Evolutionary conservation across 495 filamentous ascomycete genomes (phyloP).

Genomic region (Diplogelasinospora grovesii): DNA sequence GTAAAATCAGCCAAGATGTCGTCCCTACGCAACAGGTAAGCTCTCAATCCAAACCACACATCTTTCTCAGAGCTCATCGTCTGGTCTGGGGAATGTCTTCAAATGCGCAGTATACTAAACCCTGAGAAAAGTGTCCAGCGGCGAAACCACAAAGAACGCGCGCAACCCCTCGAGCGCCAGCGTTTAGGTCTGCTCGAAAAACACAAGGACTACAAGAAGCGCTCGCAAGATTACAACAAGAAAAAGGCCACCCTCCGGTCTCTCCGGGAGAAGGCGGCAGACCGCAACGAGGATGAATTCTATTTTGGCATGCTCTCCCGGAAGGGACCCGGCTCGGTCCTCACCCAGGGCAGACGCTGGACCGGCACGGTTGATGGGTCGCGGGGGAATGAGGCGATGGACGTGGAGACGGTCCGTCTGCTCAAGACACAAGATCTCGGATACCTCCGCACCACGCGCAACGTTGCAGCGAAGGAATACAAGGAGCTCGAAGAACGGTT

Average conservation of each 20-base stretch:
- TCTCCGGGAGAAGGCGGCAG: slow-evolving; percentile 71
- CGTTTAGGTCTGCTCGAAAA: slow-evolving; percentile 31
- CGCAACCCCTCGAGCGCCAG: slow-evolving; percentile 68
- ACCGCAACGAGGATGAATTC: slow-evolving; percentile 96
- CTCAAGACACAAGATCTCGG: slow-evolving; percentile 95
- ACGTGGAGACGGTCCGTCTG: slow-evolving; percentile 69
- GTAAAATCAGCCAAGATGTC: too few relatives aligned
- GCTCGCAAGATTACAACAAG: slow-evolving; percentile 77
- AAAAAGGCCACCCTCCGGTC: slow-evolving; percentile 77
- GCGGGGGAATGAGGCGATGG: slow-evolving; percentile 52
- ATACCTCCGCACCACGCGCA: slow-evolving; percentile 66
- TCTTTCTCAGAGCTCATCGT: too few relatives aligned
- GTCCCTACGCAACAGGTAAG: slow-evolving; percentile 28
- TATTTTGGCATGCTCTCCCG: slow-evolving; percentile 81
- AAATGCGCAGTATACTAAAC: too few relatives aligned
- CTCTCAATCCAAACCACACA: not conserved
- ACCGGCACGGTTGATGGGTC: slow-evolving; percentile 53
- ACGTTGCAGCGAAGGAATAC: slow-evolving; percentile 41
- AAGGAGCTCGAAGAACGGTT: slow-evolving; percentile 37
- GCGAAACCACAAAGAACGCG: slow-evolving; percentile 69
- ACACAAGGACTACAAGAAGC: slow-evolving; percentile 74
- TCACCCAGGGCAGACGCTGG: slow-evolving; percentile 33
- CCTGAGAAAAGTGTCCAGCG: slow-evolving; percentile 21
- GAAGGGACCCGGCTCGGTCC: slow-evolving; percentile 25
- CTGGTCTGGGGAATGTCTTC: too few relatives aligned